Evolutionary conservation across 805 yeast species (phyloP), one percentile per base, ranked within the genome.

Genomic region (Saccharomycopsis amapae): DNA sequence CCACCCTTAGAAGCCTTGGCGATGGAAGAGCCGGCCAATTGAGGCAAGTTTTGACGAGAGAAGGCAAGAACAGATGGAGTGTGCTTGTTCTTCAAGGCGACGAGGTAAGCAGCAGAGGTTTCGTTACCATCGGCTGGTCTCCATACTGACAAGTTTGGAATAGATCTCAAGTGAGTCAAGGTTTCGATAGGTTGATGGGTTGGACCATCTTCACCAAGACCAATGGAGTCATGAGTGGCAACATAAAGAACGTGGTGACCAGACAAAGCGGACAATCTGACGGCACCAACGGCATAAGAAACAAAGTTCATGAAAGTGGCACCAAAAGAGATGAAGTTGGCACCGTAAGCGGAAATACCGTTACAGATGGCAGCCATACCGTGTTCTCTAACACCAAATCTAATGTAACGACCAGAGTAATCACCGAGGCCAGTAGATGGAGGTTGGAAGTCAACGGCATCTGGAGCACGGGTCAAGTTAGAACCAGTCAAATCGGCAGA

Each of bases 371-470:
- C 96, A 72, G 96, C 96, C 97, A 90, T 88, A 67, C 86, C 97
- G 71, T 93, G 97, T 76, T 90, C 98, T 72, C 98, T 84, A 55
- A 90, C 96, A 81, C 98, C 98, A 67, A 82, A 90, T 73, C 97
- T 83, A 68, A 90, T 75, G 74, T 90, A 90, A 65, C 96, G 82
- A 64, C 98, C 98, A 48, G 79, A 54, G 75, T 82, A 89, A 62
- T 79, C 79, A 68, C 97, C 97, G 56, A 86, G 71, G 40, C 79
- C 79, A 50, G 87, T 69, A 46, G 78, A 61, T 46, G 87, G 85
- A 46, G 93, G 85, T 77, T 93, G 96, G 89, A 89, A 90, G 68
- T 89, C 96, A 55, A 76, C 77, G 52, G 94, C 86, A 53, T 71
- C 81, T 59, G 75, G 65, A 75, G 90, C 78, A 75, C 93, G 80